Evolutionary conservation across 441 rosid genomes (phyloP).

Genomic region (Corymbia citriodora): DNA sequence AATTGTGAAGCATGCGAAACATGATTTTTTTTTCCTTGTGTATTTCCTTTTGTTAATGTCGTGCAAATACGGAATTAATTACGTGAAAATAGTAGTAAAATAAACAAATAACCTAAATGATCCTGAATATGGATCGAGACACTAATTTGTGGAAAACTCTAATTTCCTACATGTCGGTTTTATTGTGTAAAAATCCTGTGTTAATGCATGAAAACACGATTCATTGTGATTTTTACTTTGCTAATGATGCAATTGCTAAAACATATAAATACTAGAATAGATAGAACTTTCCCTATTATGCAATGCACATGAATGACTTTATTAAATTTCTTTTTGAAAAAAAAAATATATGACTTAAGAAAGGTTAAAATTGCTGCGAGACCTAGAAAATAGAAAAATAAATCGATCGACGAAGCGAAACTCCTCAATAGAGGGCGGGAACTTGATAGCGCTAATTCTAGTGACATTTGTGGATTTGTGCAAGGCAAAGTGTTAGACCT

Average conservation of each 20-base stretch:
- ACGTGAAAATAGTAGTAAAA: background rate
- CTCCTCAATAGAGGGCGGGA: background rate
- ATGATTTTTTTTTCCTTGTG: background rate
- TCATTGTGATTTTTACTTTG: background rate
- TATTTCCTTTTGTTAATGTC: background rate
- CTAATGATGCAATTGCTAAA: background rate
- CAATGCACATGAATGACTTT: background rate
- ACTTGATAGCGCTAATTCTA: background rate
- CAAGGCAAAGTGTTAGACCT: background rate
- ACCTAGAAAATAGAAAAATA: background rate
- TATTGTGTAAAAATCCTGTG: background rate
- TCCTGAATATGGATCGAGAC: background rate
- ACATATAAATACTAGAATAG: background rate
- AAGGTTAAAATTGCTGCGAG: background rate
- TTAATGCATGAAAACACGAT: accelerated
- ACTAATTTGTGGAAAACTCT: background rate
- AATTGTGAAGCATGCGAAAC: background rate
- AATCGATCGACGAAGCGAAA: background rate
- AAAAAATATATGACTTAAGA: background rate
- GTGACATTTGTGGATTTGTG: background rate
- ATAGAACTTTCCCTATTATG: background rate
- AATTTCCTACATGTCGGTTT: accelerated
- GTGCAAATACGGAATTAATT: background rate
- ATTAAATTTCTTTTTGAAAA: no score
- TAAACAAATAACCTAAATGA: background rate